Conservation (phyloP, 2,329 filamentous ascomycete species). For the Penicillium sp. region DNA sequence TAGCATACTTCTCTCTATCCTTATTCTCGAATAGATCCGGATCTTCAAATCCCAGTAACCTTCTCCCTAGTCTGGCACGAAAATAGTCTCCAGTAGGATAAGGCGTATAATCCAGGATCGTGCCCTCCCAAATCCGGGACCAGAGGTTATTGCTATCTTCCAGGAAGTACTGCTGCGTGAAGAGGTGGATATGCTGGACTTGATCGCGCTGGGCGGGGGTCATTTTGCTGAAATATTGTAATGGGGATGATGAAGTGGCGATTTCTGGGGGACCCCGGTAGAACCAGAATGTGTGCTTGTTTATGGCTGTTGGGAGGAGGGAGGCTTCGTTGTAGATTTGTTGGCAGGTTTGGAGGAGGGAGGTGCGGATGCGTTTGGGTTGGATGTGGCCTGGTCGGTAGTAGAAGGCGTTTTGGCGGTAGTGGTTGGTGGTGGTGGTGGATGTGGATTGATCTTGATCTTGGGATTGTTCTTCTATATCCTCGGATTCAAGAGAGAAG, state of each 20-base stretch:
- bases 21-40: too few relatives aligned
- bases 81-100: too few relatives aligned
- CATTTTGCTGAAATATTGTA: slow-evolving; percentile 1
- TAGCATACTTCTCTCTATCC: neutral
- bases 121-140: neutral
- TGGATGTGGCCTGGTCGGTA: slow-evolving; percentile 42
- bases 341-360: slow-evolving; percentile 48
- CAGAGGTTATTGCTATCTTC: neutral
- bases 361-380: slow-evolving; percentile 36
- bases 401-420: slow-evolving; percentile 32
- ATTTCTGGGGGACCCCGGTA: slow-evolving; percentile 31
- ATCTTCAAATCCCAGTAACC: too few relatives aligned
- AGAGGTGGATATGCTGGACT: slow-evolving; percentile 2
- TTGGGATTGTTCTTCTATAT: neutral
- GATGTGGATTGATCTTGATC: neutral
- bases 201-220: neutral
- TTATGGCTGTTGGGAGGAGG: slow-evolving; percentile 40
- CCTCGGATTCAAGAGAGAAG: neutral
- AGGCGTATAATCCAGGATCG: too few relatives aligned
- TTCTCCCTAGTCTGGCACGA: too few relatives aligned
- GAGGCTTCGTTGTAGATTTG: slow-evolving; percentile 47
- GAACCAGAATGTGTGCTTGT: slow-evolving; percentile 40
- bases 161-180: slow-evolving; percentile 4
- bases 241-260: neutral
- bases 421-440: slow-evolving; percentile 8